Base-by-base conservation (phyloP, 306 rosid genomes). In the Quercus ilex region DNA sequence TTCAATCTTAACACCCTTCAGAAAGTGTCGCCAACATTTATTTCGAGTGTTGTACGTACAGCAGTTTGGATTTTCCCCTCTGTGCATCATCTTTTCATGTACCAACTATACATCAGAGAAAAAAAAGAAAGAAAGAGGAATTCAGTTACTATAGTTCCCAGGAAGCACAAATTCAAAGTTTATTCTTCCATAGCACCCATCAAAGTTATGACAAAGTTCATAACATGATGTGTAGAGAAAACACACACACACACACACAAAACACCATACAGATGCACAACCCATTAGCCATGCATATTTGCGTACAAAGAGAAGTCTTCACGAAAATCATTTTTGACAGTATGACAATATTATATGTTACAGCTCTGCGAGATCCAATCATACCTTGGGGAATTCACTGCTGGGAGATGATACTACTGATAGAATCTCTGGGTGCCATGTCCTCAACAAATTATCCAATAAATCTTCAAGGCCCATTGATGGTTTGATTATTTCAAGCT, bases 11-110 rank as follows among this genome's bases (percentile, higher is more conserved):
- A 74, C 46, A 14, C 81, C 83, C 84, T 76, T 78, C 85, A 89
- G 74, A 62, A 76, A 87, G 84, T 91, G 92, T 53, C 85, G 80
- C 92, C 95, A 87, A 78, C 93, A 89, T 81, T 78, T 91, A 73
- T 25, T 73, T 21, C 23, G n/a, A 69, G 71, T 14, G 55, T 68
- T 87, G 63, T 85, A 81, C n/a, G 46, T 7, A 79, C 91, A 91
- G 82, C 91, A 91, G 46, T 67, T 68, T 30, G 82, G 88, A n/a
- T 84, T 87, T 79, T 82, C 51, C 10, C 56, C 68, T 79, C 33
- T 63, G 77, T 49, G 70, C 83, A 75, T 79, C 13, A 82, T 56
- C 81, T 62, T 79, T 77, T 74, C 81, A 82, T 70, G 52, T 25
- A 82, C 77, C 26, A 68, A 41, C 90, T 87, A 82, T 71, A 84